Percentiles rank a stretch among this genome's conserved stretches.
These are phyloP conservation scores for Staphylotrichum tortipilum DNA, from an alignment of 495 filamentous ascomycete genomes.

Conservation along the genomic window DNA sequence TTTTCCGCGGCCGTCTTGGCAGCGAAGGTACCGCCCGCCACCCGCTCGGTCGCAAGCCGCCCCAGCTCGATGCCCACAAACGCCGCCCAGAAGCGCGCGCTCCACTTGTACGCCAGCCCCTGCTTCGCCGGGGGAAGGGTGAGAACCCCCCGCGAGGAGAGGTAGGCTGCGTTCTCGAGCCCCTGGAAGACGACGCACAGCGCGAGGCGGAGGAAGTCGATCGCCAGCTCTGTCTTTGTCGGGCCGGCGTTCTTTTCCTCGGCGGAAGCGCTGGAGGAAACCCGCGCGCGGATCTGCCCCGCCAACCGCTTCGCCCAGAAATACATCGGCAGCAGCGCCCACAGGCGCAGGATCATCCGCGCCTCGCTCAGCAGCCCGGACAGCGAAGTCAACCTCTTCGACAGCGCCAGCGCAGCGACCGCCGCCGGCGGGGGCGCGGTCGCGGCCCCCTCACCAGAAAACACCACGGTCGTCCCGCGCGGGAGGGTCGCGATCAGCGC, in stretches of 20 bases:
- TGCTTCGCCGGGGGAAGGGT: constrained; percentile 45
- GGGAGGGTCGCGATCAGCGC: constrained; percentile 33
- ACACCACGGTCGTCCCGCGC: constrained; percentile 28
- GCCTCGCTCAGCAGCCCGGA: constrained; percentile 50
- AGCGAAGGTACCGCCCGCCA: constrained; percentile 27
- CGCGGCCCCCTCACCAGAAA: constrained; percentile 15
- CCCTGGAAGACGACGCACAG: constrained; percentile 62
- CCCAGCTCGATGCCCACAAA: constrained; percentile 71
- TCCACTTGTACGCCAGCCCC: constrained; percentile 59
- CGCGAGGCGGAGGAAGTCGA: constrained; percentile 61
- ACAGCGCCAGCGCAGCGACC: constrained; percentile 32
- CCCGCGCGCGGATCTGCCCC: too few relatives aligned
- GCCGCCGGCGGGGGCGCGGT: constrained; percentile 33
- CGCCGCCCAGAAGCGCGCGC: constrained; percentile 66
- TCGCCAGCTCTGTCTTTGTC: constrained; percentile 34
- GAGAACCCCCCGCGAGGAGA: constrained; percentile 61
- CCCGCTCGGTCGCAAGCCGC: constrained; percentile 46
- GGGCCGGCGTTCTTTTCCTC: constrained; percentile 2
- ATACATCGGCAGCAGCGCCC: constrained; percentile 71
- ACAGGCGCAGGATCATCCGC: constrained; percentile 67
- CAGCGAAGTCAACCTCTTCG: constrained; percentile 41
- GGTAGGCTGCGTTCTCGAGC: constrained; percentile 77
- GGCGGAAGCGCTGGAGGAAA: constrained; percentile 4
- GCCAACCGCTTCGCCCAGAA: too few relatives aligned
- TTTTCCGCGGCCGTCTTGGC: constrained; percentile 36